Conservation (phyloP, 257 asterid species). For the Solanum tarapatanum region DNA sequence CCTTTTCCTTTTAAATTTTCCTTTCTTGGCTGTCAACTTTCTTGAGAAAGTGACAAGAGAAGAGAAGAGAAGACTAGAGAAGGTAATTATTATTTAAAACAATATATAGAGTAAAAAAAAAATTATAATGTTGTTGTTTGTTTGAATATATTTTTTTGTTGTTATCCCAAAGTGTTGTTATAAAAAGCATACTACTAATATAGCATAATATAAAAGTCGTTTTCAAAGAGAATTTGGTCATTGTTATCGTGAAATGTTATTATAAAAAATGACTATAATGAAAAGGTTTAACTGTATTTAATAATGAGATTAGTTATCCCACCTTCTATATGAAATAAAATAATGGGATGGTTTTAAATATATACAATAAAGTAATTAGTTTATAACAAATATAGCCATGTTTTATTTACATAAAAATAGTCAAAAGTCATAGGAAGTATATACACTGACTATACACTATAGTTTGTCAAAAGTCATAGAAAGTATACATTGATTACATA, state of each 20-base stretch:
- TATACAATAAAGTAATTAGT: neutral
- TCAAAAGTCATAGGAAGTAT: neutral
- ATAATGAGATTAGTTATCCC: neutral
- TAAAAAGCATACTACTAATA: neutral
- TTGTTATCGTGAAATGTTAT: too few relatives aligned
- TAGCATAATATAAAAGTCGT: neutral
- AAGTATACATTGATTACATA: too few relatives aligned
- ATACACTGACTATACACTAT: neutral
- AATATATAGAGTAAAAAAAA: neutral
- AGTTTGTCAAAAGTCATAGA: neutral
- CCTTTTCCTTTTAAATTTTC: neutral
- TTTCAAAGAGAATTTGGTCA: too few relatives aligned
- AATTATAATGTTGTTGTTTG: neutral
- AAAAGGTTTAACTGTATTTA: too few relatives aligned
- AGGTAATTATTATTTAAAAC: neutral
- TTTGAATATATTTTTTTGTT: neutral
- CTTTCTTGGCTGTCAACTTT: neutral
- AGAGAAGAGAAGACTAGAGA: neutral
- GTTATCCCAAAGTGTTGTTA: neutral
- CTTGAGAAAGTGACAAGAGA: conserved; percentile 4
- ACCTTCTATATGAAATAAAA: too few relatives aligned
- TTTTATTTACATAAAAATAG: too few relatives aligned
- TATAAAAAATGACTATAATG: too few relatives aligned
- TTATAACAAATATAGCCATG: neutral
- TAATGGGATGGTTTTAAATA: neutral